Conservation (phyloP, 148 eudicot species). For the Beta vulgaris region DNA sequence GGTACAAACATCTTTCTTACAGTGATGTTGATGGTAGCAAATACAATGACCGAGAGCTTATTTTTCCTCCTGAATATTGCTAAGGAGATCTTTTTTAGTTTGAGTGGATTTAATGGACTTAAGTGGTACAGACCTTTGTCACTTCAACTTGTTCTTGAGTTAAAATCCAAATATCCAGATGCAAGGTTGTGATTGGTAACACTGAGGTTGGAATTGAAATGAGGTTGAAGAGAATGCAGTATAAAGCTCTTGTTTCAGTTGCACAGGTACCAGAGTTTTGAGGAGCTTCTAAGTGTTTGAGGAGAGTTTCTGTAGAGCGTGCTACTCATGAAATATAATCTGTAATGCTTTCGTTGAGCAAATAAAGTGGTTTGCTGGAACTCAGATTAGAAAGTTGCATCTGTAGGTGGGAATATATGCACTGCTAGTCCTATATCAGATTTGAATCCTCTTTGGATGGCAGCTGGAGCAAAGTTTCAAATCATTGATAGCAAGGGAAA, state of each 20-base stretch:
- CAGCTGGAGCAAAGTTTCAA: conserved; percentile 75
- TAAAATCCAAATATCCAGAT: conserved; percentile 71
- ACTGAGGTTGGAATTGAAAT: conserved; percentile 92
- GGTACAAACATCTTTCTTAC: conserved; percentile 54
- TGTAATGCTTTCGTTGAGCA: conserved; percentile 83
- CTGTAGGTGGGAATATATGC: conserved; percentile 95
- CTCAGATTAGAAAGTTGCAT: conserved; percentile 97
- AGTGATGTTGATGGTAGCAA: conserved; percentile 70
- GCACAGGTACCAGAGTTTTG: conserved; percentile 74
- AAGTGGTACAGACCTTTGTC: conserved; percentile 80
- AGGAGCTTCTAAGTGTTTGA: conserved; percentile 55
- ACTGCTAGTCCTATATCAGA: conserved; percentile 99
- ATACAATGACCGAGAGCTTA: conserved; percentile 77
- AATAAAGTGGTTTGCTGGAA: conserved; percentile 97
- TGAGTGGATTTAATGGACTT: conserved; percentile 72
- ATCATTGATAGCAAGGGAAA: conserved; percentile 71
- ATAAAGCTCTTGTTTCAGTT: conserved; percentile 70
- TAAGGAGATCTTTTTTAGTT: conserved; percentile 50
- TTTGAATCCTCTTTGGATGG: conserved; percentile 98
- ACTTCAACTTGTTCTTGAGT: conserved; percentile 77
- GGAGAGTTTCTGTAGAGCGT: conserved; percentile 45
- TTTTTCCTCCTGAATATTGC: conserved; percentile 88
- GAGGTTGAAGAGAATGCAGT: conserved; percentile 77
- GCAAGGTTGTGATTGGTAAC: conserved; percentile 84
- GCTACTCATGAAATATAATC: conserved; percentile 58